phyloP scores from a whole-genome alignment of 2,329 filamentous ascomycete species.

The Colletotrichum acutatum region DNA sequence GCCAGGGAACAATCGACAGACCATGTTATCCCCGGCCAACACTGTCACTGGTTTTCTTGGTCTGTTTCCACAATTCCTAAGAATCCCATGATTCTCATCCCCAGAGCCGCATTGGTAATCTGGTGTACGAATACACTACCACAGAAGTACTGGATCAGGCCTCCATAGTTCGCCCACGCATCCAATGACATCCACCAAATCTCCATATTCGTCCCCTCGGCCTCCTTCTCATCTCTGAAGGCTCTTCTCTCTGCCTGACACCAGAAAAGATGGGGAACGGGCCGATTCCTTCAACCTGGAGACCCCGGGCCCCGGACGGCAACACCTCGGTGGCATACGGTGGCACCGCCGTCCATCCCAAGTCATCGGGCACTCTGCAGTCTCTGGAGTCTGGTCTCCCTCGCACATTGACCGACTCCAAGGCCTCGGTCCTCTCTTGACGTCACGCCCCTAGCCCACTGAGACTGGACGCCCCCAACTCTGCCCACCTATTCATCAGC shows the following conservation, averaged over 20 bases:
- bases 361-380: conserved; percentile 30
- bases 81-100: conserved; percentile 11
- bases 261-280: conserved; percentile 26
- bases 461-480: conserved; percentile 17
- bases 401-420: conserved; percentile 2
- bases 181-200: background rate
- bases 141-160: background rate
- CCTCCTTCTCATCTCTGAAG: background rate
- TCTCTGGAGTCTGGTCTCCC: background rate
- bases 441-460: conserved; percentile 27
- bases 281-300: conserved; percentile 32
- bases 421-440: conserved; percentile 28
- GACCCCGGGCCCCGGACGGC: conserved; percentile 29
- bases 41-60: background rate
- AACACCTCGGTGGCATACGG: conserved; percentile 26
- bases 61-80: conserved; percentile 6
- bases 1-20: conserved; percentile 1
- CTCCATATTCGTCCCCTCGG: background rate
- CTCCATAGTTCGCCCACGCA: background rate
- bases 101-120: conserved; percentile 26
- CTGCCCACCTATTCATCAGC: background rate
- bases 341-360: conserved; percentile 12
- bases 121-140: background rate
- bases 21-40: background rate
- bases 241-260: background rate